These are phyloP conservation scores for Vitellaria paradoxa DNA, from an alignment of 179 eudicot species.

Conservation along the genomic window DNA sequence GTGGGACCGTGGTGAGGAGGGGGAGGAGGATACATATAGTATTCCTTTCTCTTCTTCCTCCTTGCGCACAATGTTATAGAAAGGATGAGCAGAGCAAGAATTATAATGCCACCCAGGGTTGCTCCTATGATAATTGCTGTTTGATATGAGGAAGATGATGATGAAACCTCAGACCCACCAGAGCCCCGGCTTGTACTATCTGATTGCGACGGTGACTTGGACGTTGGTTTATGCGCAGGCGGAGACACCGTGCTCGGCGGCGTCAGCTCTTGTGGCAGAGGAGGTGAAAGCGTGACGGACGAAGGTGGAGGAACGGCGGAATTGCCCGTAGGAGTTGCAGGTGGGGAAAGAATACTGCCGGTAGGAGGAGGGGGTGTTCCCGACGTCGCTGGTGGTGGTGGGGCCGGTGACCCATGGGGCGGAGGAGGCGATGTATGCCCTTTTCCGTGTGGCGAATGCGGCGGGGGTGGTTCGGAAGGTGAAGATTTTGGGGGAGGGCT, in stretches of 20 bases:
- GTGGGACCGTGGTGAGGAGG: slow-evolving; percentile 14
- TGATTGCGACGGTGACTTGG: neutral
- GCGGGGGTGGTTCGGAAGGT: slow-evolving; percentile 26
- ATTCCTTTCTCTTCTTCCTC: slow-evolving; percentile 45
- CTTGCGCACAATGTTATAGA: slow-evolving; percentile 31
- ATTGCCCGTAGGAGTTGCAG: slow-evolving; percentile 12
- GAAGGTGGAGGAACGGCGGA: neutral
- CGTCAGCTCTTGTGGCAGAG: neutral
- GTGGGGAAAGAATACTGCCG: neutral
- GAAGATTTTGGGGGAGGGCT: neutral
- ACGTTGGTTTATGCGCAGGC: slow-evolving; percentile 6
- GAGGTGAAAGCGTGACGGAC: neutral
- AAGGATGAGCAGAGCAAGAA: slow-evolving; percentile 35
- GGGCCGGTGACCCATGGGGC: no score
- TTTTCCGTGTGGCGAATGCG: no score
- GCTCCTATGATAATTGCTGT: slow-evolving; percentile 30
- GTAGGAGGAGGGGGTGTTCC: neutral
- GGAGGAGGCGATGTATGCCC: no score
- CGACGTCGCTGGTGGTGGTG: no score
- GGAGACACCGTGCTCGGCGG: neutral
- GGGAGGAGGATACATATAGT: slow-evolving; percentile 23
- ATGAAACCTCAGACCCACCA: neutral
- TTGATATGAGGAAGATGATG: slow-evolving; percentile 7
- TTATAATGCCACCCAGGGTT: slow-evolving; percentile 21
- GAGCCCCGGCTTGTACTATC: neutral